Base-by-base conservation (phyloP, 306 rosid genomes). In the Acmispon strigosus region DNA sequence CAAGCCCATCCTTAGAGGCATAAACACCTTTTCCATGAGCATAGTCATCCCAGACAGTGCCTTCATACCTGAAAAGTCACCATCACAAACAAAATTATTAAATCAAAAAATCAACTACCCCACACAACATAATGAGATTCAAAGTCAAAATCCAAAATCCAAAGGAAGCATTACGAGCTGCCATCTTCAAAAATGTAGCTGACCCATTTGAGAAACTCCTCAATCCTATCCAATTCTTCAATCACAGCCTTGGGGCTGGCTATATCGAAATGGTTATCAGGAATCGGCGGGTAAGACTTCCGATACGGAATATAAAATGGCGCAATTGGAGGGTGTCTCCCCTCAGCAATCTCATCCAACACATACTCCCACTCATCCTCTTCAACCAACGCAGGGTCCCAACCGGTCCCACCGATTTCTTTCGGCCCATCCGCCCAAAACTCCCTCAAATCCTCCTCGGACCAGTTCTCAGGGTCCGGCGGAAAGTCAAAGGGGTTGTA, bases 21-120 rank as follows among this genome's bases (percentile, higher is more conserved):
- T 72, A 94, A 59, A 91, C 95, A 50, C 99, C 99, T 84, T 85
- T 94, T 8, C 99, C 99, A 42, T 94, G 99, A 56, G 97, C 96
- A 86, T 86, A 72, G 83, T 94, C 99, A 86, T 94, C 97, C 99
- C 99, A 94, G 73, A 87, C 79, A 27, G 99, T 94, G 29, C 99
- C 97, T 83, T 94, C 99, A 76, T 89, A 91, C 85, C 99, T 94
- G 79, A 37, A 47, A 51, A 60, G 24, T 7, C 7, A 45, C 0
- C 36, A 8, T 7, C 3, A 27, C 10, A 8, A n/a, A n/a, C 9
- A 1, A 27, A 39, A 4, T 2, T 2, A 1, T 17, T 8, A 15
- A 60, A 15, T 4, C 1, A 37, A 39, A 62, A 13, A 19, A 41
- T 36, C 41, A 12, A 9, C 27, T n/a, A 57, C 17, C 7, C 6